Evolutionary conservation across 441 rosid species (phyloP), one percentile per base, ranked within the genome.

Genomic region (Populus tomentosa): DNA sequence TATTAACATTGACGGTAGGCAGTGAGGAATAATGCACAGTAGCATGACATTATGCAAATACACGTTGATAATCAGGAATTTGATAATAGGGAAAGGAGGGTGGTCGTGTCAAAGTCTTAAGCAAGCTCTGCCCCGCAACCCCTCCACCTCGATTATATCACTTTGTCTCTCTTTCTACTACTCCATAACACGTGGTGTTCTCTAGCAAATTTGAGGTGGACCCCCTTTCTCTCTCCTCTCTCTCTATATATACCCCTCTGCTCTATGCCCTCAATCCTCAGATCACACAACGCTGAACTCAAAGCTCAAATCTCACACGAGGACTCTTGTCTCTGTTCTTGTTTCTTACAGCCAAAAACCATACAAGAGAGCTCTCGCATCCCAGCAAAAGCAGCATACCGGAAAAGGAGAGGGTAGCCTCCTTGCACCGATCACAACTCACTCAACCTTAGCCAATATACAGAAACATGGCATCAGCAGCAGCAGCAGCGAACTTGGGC

Each of bases 101-200:
- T 23, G 59, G n/a, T 75, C 81, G 80, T 77, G 85, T 77, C 83
- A 46, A 35, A 36, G 67, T 61, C 38, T 33, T 40, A 77, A 75
- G 75, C 67, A 30, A 28, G 21, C 20, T 20, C 59, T 73, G 80
- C 7, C 76, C 76, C 78, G 28, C 73, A 66, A 21, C 59, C 42
- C 74, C 72, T 16, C 1, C 67, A n/a, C 77, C 28, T 63, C 50
- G 5, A 28, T 69, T 61, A 6, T 8, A 77, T 79, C 32, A 30
- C 75, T 10, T 10, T 4, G 10, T 63, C n/a, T 5, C 24, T 35
- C 46, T 10, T 18, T 72, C 32, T 24, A n/a, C 33, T 42, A 18
- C 9, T 16, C 59, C 38, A 62, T 18, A 6, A 53, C 86, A 84
- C 86, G 84, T 84, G 81, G 77, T 76, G 67, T 20, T 71, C 82